Base-by-base conservation (phyloP, 2,329 filamentous ascomycete genomes). In the Ophiostoma sp. region DNA sequence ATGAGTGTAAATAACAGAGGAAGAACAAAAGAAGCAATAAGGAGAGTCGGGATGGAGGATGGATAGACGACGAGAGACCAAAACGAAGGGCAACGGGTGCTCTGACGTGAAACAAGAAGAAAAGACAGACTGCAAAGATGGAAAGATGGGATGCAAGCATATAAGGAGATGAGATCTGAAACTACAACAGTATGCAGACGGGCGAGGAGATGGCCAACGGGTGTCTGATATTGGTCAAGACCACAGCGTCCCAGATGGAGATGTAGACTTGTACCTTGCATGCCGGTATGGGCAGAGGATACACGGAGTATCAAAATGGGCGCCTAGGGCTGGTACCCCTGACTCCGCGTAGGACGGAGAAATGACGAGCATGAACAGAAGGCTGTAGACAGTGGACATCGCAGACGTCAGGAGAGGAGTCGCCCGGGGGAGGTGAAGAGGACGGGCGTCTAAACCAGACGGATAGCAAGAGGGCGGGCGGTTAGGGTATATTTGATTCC, bases 181-280 rank as follows among this genome's bases (percentile, higher is more conserved):
- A 87, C 84, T 76, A 74, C 75, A 77, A 62, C 2, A 31, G 84
- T 86, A 78, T 86, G 83, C 81, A 78, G 83, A 82, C 74, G 75
- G 76, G 75, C 77, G 77, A 78, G 79, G 79, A 75, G 77, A 75
- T 74, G 73, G 76, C 73, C 73, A 77, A 81, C 74, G 77, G 79
- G 78, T 78, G 77, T 77, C 79, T 79, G 80, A 83, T 81, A 86
- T 85, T 86, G 84, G 84, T 80, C 52, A 62, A 33, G 57, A 35
- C 81, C 77, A 76, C 27, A 81, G 77, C 76, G 27, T 33, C 23
- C 39, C 3, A 27, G 7, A 62, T 17, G 27, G 8, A 11, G 15
- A 62, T 20, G 13, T 13, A 62, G 11, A 62, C 57, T 33, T 57
- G 52, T 57, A 57, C 52, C 52, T 57, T 57, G 52, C 52, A 57